Evolutionary conservation across 2,329 filamentous ascomycete species (phyloP).

Genomic region (Grosmannia clavigera): DNA sequence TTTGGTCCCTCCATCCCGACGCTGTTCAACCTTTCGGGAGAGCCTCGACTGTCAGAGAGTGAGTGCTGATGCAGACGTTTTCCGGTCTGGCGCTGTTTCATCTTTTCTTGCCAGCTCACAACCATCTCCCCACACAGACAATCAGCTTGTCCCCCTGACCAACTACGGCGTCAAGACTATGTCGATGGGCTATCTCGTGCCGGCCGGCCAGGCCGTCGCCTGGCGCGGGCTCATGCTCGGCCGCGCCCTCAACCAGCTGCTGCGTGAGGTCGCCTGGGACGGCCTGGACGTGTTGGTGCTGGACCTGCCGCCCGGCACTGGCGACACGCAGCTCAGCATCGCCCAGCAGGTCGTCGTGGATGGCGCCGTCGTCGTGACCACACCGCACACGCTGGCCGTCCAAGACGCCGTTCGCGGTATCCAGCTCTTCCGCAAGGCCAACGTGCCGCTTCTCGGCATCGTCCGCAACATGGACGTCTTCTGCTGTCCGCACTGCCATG

Average conservation of each 20-base stretch:
- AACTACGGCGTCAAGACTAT: constrained; percentile 97
- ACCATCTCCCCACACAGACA: constrained; percentile 29
- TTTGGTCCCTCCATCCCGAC: constrained; percentile 94
- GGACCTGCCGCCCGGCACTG: constrained; percentile 86
- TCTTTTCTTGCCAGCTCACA: background rate
- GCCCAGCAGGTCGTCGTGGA: constrained; percentile 87
- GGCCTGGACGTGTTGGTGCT: constrained; percentile 78
- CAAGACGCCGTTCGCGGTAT: constrained; percentile 88
- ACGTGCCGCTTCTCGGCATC: constrained; percentile 71
- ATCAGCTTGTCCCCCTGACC: constrained; percentile 73
- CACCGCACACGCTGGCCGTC: constrained; percentile 83
- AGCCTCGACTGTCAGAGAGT: constrained; percentile 56
- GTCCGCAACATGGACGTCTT: constrained; percentile 90
- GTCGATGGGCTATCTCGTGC: constrained; percentile 94
- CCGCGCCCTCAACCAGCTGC: constrained; percentile 88
- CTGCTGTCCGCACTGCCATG: constrained; percentile 63
- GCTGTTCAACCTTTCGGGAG: constrained; percentile 67
- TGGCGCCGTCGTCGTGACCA: constrained; percentile 79
- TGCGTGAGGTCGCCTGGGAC: constrained; percentile 93
- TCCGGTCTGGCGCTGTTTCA: no score
- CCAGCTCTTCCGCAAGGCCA: constrained; percentile 80
- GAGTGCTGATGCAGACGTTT: background rate
- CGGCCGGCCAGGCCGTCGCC: constrained; percentile 69
- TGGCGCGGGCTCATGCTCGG: constrained; percentile 97
- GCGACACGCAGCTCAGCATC: constrained; percentile 93